Evolutionary conservation across 2,329 filamentous ascomycete species (phyloP), one percentile per base, ranked within the genome.

Genomic region (Xylariaceae sp.): DNA sequence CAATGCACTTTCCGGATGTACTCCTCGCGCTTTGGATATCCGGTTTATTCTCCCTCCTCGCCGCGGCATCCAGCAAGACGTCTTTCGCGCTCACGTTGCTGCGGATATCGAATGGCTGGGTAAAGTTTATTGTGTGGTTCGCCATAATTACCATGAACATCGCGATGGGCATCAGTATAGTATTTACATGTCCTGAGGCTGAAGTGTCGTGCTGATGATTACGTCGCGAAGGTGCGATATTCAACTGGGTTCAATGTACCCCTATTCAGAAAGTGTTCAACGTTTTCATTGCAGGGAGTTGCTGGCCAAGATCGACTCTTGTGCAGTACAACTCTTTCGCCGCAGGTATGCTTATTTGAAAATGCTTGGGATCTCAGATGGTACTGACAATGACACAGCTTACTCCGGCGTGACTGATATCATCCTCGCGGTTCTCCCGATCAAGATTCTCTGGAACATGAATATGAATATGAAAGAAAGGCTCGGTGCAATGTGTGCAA

Each of bases 401-500:
- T 70, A 69, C 45, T 70, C 68, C 2, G 68, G 65, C 1, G 51
- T 55, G 1, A 67, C 70, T 59, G 71, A 74, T n/a, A 64, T 74
- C 11, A 48, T 68, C 2, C 57, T 75, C 7, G 71, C 71, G 0
- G 32, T 71, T 1, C 51, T 74, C 3, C 72, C 71, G 0, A 72
- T 68, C 71, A 66, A 61, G 18, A 66, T 74, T 9, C 66, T 74
- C 39, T 70, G 67, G 69, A 61, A 60, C 1, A 56, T 71, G 12
- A 64, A 63, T 7, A 72, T 74, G 66, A 68, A 62, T 48, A 58
- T 56, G 27, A 69, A 66, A 51, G 71, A 74, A 42, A 72, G 72
- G 46, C 51, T 71, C 12, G 70, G 71, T 4, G 69, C 71, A 0
- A 55, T 67, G 10, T 53, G 70, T 1, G 71, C 71, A 9, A 73